Conservation (phyloP, 2,329 filamentous ascomycete genomes). For the Alternaria gaisen region DNA sequence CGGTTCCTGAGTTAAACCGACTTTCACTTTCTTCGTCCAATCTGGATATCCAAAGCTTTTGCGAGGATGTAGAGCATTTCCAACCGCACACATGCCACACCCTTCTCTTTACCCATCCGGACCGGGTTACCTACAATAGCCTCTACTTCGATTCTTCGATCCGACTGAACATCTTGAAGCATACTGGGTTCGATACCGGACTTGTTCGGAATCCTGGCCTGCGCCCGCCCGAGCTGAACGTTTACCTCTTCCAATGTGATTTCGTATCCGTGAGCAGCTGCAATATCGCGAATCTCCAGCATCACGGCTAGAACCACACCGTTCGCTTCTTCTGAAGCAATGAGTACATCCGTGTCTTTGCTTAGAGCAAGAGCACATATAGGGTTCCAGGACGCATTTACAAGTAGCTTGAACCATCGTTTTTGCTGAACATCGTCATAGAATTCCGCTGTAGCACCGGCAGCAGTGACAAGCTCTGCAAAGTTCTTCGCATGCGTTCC, state of each 20-base stretch:
- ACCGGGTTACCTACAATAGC: constrained; percentile 61
- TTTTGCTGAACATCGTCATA: constrained; percentile 64
- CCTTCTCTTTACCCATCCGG: constrained; percentile 52
- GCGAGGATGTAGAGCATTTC: constrained; percentile 57
- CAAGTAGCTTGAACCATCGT: constrained; percentile 68
- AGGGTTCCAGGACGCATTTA: constrained; percentile 70
- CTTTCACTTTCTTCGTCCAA: constrained; percentile 22
- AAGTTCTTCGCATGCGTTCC: constrained; percentile 42
- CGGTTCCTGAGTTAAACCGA: no score
- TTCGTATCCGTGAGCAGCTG: constrained; percentile 52
- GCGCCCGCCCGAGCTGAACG: constrained; percentile 51
- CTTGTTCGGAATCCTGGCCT: constrained; percentile 44
- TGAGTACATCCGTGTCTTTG: constrained; percentile 62
- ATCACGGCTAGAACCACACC: constrained; percentile 54
- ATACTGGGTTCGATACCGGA: constrained; percentile 60
- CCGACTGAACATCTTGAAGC: constrained; percentile 57
- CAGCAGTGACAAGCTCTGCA: constrained; percentile 53
- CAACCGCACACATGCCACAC: constrained; percentile 54
- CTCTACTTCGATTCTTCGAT: constrained; percentile 59
- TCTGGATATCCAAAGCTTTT: constrained; percentile 53
- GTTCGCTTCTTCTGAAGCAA: constrained; percentile 50
- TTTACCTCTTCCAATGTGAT: constrained; percentile 51
- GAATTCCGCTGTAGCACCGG: constrained; percentile 59
- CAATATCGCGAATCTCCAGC: constrained; percentile 56
- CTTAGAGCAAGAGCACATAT: constrained; percentile 65